Conservation (phyloP, 345 rosid genomes). For the Murraya paniculata region DNA sequence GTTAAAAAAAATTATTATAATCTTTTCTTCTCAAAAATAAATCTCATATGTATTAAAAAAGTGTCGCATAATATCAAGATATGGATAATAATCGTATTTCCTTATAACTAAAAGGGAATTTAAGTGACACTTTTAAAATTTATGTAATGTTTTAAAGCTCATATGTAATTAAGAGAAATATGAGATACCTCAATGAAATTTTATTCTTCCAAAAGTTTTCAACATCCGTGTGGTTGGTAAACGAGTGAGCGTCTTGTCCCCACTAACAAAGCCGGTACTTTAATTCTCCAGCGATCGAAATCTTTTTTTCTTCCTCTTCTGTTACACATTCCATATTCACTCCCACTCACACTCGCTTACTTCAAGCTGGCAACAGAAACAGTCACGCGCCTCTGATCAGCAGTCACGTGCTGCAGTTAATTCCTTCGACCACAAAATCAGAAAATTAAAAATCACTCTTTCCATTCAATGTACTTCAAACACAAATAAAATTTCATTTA, state of each 20-base stretch:
- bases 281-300: neutral
- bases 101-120: neutral
- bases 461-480: neutral
- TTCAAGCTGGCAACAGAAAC: neutral
- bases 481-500: neutral
- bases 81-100: too few species aligned
- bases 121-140: neutral
- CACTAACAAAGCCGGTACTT: neutral
- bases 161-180: too few species aligned
- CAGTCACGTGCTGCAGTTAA: neutral
- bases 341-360: neutral
- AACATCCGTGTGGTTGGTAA: neutral
- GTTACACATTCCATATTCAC: neutral
- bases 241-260: neutral
- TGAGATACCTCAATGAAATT: too few species aligned
- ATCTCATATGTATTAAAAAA: too few species aligned
- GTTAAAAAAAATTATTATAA: too few species aligned
- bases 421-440: too few species aligned
- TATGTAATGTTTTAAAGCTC: too few species aligned
- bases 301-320: neutral
- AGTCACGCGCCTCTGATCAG: neutral
- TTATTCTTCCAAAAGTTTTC: neutral
- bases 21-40: too few species aligned
- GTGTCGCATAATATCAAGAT: too few species aligned
- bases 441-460: neutral